Percentiles rank a stretch among this genome's conserved stretches.
phyloP scores from a whole-genome alignment of 495 filamentous ascomycete genomes.

The Aspergillus cavernicola region DNA sequence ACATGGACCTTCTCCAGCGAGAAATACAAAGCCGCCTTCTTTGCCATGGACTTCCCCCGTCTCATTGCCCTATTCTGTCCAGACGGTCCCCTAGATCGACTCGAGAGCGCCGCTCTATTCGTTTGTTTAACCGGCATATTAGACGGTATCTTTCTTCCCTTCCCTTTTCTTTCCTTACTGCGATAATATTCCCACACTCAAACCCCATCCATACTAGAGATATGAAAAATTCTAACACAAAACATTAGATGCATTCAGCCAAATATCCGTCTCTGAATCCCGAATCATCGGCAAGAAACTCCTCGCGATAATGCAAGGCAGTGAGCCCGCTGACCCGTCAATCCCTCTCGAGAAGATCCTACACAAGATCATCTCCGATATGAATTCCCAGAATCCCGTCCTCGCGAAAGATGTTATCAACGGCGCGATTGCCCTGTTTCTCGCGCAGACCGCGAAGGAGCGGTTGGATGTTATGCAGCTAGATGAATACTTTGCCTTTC shows the following conservation, averaged over 20 bases:
- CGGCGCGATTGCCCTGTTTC: background rate
- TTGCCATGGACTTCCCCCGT: background rate
- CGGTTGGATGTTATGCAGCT: background rate
- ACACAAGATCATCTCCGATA: background rate
- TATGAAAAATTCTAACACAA: too few relatives aligned
- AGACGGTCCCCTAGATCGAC: background rate
- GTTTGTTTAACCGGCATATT: background rate
- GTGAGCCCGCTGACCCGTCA: background rate
- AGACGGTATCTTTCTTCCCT: background rate
- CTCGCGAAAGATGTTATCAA: background rate
- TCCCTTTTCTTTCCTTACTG: background rate
- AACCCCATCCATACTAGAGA: too few relatives aligned
- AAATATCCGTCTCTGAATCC: background rate
- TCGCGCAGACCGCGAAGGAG: background rate
- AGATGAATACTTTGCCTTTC: background rate
- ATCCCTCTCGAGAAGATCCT: background rate
- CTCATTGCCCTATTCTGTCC: background rate
- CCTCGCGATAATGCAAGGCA: background rate
- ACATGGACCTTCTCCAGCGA: background rate
- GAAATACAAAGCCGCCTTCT: background rate
- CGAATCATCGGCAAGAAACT: background rate
- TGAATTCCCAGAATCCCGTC: background rate
- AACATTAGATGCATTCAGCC: constrained; percentile 1
- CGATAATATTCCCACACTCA: background rate
- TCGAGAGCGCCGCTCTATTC: background rate